phyloP scores from a whole-genome alignment of 495 filamentous ascomycete species.

The Penicillium roqueforti region DNA sequence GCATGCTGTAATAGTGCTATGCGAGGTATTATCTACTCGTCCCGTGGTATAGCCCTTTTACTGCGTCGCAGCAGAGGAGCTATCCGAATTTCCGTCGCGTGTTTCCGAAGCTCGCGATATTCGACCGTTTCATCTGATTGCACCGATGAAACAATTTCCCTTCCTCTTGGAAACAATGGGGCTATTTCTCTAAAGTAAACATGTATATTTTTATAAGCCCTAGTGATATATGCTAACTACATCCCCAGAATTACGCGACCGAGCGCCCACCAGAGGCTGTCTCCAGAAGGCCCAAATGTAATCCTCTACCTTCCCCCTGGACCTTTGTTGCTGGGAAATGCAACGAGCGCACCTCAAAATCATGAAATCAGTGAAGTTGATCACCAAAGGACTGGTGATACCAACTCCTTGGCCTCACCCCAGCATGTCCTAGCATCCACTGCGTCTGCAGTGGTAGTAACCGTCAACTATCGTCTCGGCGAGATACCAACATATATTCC shows the following conservation, averaged over 20 bases:
- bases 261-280: neutral
- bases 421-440: slow-evolving; percentile 27
- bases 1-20: slow-evolving; percentile 6
- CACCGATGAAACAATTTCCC: slow-evolving; percentile 15
- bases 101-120: slow-evolving; percentile 1
- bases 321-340: slow-evolving; percentile 24
- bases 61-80: neutral
- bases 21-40: slow-evolving; percentile 8
- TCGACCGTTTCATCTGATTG: slow-evolving; percentile 8
- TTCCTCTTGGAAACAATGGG: slow-evolving; percentile 38
- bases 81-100: neutral
- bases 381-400: neutral
- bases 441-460: slow-evolving; percentile 36
- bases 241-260: slow-evolving; percentile 27
- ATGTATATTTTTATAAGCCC: slow-evolving; percentile 15
- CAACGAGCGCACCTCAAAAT: neutral
- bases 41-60: neutral
- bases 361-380: neutral
- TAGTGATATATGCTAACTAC: neutral
- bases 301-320: slow-evolving; percentile 39
- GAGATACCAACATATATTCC: slow-evolving; percentile 25
- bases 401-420: neutral
- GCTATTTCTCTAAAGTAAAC: slow-evolving; percentile 26
- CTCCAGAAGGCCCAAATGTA: slow-evolving; percentile 21
- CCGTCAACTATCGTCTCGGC: slow-evolving; percentile 43